Evolutionary conservation across 2,329 filamentous ascomycete species (phyloP).

Genomic region (Ramularia endophylla): DNA sequence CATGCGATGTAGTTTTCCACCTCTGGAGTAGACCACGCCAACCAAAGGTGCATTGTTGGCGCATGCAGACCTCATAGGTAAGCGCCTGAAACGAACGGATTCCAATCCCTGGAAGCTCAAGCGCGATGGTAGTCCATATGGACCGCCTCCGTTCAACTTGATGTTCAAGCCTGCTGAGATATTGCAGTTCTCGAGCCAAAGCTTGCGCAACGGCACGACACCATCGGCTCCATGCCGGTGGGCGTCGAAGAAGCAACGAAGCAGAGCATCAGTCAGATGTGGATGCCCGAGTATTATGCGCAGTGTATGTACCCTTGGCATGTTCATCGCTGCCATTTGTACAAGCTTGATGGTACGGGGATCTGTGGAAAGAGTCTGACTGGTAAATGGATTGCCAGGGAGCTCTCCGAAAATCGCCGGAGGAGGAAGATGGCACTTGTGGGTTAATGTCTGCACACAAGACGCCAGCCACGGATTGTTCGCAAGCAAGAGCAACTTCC

Average conservation of each 20-base stretch:
- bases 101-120: slow-evolving; percentile 33
- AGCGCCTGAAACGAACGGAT: slow-evolving; percentile 37
- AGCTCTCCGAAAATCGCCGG: slow-evolving; percentile 42
- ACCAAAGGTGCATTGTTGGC: background rate
- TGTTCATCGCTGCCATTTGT: slow-evolving; percentile 33
- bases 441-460: slow-evolving; percentile 39
- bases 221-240: slow-evolving; percentile 18
- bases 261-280: slow-evolving; percentile 34
- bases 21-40: slow-evolving; percentile 23
- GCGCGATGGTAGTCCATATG: slow-evolving; percentile 17
- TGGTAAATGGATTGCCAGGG: slow-evolving; percentile 35
- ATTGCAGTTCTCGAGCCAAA: slow-evolving; percentile 44
- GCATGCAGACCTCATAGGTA: slow-evolving; percentile 25
- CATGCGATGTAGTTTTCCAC: slow-evolving; percentile 11
- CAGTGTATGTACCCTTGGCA: slow-evolving; percentile 40
- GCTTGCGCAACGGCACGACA: slow-evolving; percentile 30
- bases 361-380: slow-evolving; percentile 36
- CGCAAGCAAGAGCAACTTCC: slow-evolving; percentile 38
- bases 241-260: slow-evolving; percentile 37
- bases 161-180: slow-evolving; percentile 25
- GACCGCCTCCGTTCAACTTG: slow-evolving; percentile 7
- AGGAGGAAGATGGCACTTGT: slow-evolving; percentile 42
- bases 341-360: slow-evolving; percentile 35
- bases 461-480: slow-evolving; percentile 37
- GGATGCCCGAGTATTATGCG: slow-evolving; percentile 42